Percentiles rank a stretch among this genome's conserved stretches.
Conservation (phyloP, 1,284 basidiomycete species). For the Austroboletus niveus region DNA sequence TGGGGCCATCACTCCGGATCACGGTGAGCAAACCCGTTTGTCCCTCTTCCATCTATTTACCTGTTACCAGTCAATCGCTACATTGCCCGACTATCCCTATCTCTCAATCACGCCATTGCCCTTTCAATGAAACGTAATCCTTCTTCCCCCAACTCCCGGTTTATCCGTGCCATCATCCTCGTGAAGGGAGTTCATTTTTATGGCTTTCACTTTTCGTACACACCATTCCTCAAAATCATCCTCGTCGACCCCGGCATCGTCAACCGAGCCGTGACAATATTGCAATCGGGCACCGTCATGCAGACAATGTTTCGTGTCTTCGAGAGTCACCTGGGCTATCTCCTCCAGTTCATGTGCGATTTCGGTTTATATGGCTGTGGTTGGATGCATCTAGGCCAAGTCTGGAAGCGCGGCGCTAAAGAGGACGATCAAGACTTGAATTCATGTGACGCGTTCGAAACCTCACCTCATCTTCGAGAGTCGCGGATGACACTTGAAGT, state of each 20-base stretch:
- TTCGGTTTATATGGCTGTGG: conserved; percentile 95
- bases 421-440: conserved; percentile 15
- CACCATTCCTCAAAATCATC: conserved; percentile 88
- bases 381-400: conserved; percentile 71
- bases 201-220: conserved; percentile 86
- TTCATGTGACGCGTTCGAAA: conserved; percentile 20
- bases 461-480: conserved; percentile 58
- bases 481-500: conserved; percentile 81
- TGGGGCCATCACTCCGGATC: conserved; percentile 51
- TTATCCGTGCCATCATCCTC: conserved; percentile 71
- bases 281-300: conserved; percentile 82
- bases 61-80: conserved; percentile 60
- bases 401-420: conserved; percentile 51
- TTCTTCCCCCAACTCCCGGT: conserved; percentile 51
- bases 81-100: conserved; percentile 61
- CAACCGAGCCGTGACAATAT: conserved; percentile 68
- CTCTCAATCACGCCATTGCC: conserved; percentile 78
- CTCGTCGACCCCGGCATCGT: conserved; percentile 71
- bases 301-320: conserved; percentile 74
- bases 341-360: conserved; percentile 94
- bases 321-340: conserved; percentile 89
- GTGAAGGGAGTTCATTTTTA: conserved; percentile 97
- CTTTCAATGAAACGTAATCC: conserved; percentile 69
- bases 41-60: conserved; percentile 1
- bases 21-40: conserved; percentile 38